Evolutionary conservation across 1,284 basidiomycete species (phyloP).

Genomic region (Peniophora sp.): DNA sequence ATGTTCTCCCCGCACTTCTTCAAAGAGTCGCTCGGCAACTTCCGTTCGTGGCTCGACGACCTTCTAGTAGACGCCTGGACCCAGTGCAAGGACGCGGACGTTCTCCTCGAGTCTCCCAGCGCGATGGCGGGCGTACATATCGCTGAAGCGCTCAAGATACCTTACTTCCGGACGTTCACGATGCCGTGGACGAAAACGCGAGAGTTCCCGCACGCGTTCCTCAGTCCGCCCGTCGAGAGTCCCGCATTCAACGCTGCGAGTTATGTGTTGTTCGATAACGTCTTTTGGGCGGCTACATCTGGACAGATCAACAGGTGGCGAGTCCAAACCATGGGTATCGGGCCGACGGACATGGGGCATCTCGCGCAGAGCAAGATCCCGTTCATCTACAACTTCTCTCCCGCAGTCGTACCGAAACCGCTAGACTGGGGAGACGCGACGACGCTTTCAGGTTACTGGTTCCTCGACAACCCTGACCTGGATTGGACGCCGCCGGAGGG

Average conservation of each 20-base stretch:
- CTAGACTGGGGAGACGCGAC: slow-evolving; percentile 74
- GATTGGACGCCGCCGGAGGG: slow-evolving; percentile 49
- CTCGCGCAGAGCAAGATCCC: slow-evolving; percentile 60
- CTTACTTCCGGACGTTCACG: slow-evolving; percentile 68
- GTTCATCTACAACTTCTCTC: slow-evolving; percentile 63
- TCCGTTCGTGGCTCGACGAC: slow-evolving; percentile 73
- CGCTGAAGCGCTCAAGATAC: slow-evolving; percentile 67
- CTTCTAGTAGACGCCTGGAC: slow-evolving; percentile 64
- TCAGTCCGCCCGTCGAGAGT: slow-evolving; percentile 45
- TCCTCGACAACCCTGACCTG: slow-evolving; percentile 53
- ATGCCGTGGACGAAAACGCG: slow-evolving; percentile 67
- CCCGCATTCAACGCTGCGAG: slow-evolving; percentile 46
- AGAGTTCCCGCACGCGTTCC: slow-evolving; percentile 59
- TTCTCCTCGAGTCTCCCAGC: slow-evolving; percentile 67
- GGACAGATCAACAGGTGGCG: slow-evolving; percentile 73
- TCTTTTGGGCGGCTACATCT: slow-evolving; percentile 70
- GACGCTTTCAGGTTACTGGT: slow-evolving; percentile 62
- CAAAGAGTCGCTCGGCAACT: slow-evolving; percentile 60
- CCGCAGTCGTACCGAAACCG: slow-evolving; percentile 60
- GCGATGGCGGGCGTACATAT: slow-evolving; percentile 80
- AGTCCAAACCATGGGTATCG: slow-evolving; percentile 43
- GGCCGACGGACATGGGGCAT: slow-evolving; percentile 59
- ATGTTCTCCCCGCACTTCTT: slow-evolving; percentile 84
- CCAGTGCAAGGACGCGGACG: slow-evolving; percentile 66
- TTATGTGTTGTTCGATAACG: slow-evolving; percentile 67